Evolutionary conservation across 139 green algal species (phyloP), one percentile per base, ranked within the genome.

Genomic region (Trebouxia sp.): DNA sequence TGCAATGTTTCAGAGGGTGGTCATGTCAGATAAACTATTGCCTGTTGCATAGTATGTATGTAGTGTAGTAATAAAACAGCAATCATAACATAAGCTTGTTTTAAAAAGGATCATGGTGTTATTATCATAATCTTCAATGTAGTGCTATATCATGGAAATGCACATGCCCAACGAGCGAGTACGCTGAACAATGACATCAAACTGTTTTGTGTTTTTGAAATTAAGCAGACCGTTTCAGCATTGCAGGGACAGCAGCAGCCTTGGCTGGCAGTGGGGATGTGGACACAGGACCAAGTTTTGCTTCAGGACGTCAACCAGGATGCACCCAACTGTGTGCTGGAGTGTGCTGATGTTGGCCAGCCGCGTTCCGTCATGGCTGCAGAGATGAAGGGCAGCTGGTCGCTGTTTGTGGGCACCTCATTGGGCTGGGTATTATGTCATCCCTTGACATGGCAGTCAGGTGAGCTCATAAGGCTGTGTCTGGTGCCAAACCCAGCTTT

Each of bases 371-470:
- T 79, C 3, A 5, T 79, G 42, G 32, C 30, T 35, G 74, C 47
- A 39, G 37, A 66, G 1, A 26, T 66, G 50, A 5, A 41, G 45
- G 47, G n/a, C 30, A 30, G 24, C 9, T 17, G 30, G 28, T 65
- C 32, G 28, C 74, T 79, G n/a, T 79, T 67, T 79, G 43, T 79
- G n/a, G 74, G 74, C 47, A 79, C 47, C 42, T 79, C 74, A 41
- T 22, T 45, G 11, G 74, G 74, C 30, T 53, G 32, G 30, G 47
- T 79, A 14, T 10, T 47, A 4, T 79, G 43, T 47, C 50, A 55
- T 30, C 8, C 32, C 7, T 20, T 79, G 5, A 32, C 8, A 4
- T 79, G 47, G 42, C 9, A 14, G 47, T 12, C 74, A 48, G 74
- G 47, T 79, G 41, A 15, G 58, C 58, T 41, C 26, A 3, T 37